These are phyloP conservation scores for Annulohypoxylon bovei DNA, from an alignment of 495 filamentous ascomycete species.

Conservation along the genomic window DNA sequence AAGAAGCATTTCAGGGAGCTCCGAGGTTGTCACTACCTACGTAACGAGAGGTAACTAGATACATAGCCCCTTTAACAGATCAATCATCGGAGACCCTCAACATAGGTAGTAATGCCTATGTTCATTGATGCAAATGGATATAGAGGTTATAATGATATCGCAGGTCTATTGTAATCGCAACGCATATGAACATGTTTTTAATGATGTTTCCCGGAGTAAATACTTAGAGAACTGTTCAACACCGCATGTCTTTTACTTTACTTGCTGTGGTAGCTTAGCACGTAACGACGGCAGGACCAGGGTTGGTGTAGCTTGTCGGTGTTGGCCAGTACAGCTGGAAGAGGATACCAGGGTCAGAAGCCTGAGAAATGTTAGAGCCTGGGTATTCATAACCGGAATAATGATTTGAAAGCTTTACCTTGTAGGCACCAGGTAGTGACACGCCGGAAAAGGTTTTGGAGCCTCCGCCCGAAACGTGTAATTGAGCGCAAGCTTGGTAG, in stretches of 20 bases:
- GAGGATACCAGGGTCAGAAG: slow-evolving; percentile 2
- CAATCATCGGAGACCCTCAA: no score
- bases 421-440: not conserved
- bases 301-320: slow-evolving; percentile 3
- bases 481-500: slow-evolving; percentile 6
- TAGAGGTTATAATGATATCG: no score
- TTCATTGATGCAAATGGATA: no score
- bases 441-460: slow-evolving; percentile 2
- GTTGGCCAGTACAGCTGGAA: slow-evolving; percentile 8
- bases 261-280: not conserved
- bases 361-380: not conserved
- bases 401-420: not conserved
- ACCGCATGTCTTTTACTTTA: not conserved
- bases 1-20: no score
- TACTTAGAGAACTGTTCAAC: no score
- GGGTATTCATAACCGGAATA: not conserved
- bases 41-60: no score
- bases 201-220: no score
- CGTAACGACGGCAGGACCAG: not conserved
- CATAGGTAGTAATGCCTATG: no score
- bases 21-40: no score
- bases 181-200: no score
- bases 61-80: no score
- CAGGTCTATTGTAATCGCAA: no score
- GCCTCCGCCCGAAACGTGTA: not conserved